Percentiles rank a stretch among this genome's conserved stretches.
phyloP scores from a whole-genome alignment of 768 basidiomycete genomes.

The Tylopilus rubrobrunneus region DNA sequence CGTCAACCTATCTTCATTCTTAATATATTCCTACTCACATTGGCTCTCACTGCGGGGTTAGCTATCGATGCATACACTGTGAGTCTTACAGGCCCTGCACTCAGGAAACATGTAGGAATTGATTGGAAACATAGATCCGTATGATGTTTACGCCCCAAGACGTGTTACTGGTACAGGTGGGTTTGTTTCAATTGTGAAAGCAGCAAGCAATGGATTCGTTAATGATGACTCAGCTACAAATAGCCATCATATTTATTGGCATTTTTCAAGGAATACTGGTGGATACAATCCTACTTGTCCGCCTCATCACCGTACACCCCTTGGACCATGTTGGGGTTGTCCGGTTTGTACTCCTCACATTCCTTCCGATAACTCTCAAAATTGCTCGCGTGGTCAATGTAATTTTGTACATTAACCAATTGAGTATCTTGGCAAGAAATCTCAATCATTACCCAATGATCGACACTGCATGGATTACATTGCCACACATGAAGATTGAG shows the following conservation, averaged over 20 bases:
- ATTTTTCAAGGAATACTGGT: too few species aligned
- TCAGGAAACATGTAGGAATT: not conserved
- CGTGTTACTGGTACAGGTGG: not conserved
- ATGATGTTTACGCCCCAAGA: not conserved
- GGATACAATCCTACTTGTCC: too few species aligned
- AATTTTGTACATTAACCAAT: conserved; percentile 11
- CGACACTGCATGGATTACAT: conserved; percentile 7
- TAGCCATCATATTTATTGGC: too few species aligned
- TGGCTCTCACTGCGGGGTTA: too few species aligned
- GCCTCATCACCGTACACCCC: too few species aligned
- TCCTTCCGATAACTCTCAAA: conserved; percentile 21
- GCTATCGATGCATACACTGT: too few species aligned
- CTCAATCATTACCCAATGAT: not conserved
- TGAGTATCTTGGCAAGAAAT: not conserved
- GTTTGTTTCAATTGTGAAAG: not conserved
- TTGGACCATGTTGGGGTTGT: conserved; percentile 4
- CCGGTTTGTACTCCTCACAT: conserved; percentile 12
- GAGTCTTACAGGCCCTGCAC: too few species aligned
- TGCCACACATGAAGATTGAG: conserved; percentile 28
- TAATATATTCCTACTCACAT: too few species aligned
- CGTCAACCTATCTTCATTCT: too few species aligned
- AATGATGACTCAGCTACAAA: not conserved
- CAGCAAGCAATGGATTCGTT: not conserved
- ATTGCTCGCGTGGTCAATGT: conserved; percentile 17
- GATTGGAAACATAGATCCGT: not conserved